Evolutionary conservation across 192 early-diverging fungal species (phyloP), one percentile per base, ranked within the genome.

Genomic region (Backusella morwellensis): DNA sequence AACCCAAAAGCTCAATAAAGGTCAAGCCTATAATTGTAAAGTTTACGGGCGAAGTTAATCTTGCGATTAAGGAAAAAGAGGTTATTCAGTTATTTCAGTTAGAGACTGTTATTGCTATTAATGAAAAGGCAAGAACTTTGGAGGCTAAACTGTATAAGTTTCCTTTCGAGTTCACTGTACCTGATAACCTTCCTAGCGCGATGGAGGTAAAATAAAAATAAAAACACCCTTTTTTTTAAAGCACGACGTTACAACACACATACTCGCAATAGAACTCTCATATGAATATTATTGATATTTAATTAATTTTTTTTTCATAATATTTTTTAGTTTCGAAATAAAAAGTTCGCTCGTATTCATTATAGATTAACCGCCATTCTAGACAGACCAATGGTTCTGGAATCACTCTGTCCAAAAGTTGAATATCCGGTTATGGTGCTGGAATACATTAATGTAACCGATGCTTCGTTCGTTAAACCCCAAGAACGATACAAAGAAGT

Each of bases 131-230:
- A 21, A 21, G 63, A 26, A 42, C 69, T 6, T 50, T 83, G 21
- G 79, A 83, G 14, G 73, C 78, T 26, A 77, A 75, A 17, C 63
- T 52, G 0, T 74, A 84, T 35, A 74, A 29, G 1, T 84, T 81
- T 67, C 69, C 78, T 12, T 84, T 84, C 40, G 82, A 84, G 59
- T 84, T 84, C n/a, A 47, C 56, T n/a, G 77, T 84, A 26, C 79
- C 79, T n/a, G 34, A 72, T n/a, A 40, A 81, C 67, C 26, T 84
- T 6, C 82, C 82, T 5, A 84, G 82, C 66, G 71, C 68, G 14
- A 84, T 78, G 74, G 74, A 84, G 70, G 77, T 81, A 56, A 29
- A 35, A 29, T 50, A 47, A 15, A 26, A 29, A 14, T 29, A 32
- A 32, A 32, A 32, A 0, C 0, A 26, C 23, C 12, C 26, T 11